Percentiles rank a stretch among this genome's conserved stretches.
Evolutionary conservation across 78 protist genomes (phyloP).

Genomic region (Mastigamoeba balamuthi): DNA sequence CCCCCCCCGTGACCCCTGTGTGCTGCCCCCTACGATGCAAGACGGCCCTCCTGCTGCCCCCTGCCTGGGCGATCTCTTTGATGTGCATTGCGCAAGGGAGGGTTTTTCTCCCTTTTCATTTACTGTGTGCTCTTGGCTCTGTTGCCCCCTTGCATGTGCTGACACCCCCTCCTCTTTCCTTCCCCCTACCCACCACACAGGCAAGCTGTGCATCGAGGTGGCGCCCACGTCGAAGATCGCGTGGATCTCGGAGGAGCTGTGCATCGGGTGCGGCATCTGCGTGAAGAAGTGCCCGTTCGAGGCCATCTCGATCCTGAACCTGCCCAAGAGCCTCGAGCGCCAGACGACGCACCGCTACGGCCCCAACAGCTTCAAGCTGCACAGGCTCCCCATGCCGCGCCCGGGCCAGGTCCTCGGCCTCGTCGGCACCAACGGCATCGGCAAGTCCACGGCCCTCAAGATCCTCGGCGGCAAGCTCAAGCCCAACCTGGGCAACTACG

Average conservation of each 20-base stretch:
- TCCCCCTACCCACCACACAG: no score
- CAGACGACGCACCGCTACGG: conserved; percentile 96
- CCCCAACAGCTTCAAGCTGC: conserved; percentile 98
- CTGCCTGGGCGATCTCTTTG: no score
- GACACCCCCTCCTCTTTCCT: neutral
- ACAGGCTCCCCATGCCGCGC: conserved; percentile 93
- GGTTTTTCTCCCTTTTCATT: neutral
- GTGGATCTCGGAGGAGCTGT: conserved; percentile 89
- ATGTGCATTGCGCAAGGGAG: no score
- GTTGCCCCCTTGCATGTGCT: neutral
- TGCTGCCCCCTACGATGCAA: no score
- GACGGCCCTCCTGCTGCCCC: no score
- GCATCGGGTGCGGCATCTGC: conserved; percentile 99
- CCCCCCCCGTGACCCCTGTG: no score
- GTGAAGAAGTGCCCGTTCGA: conserved; percentile 98
- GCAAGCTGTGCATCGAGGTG: conserved; percentile 97
- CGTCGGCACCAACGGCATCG: conserved; percentile 99
- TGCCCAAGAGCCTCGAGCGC: conserved; percentile 85
- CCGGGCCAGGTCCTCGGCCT: conserved; percentile 99
- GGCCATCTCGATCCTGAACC: conserved; percentile 96
- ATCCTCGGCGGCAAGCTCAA: conserved; percentile 92
- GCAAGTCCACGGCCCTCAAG: conserved; percentile 98
- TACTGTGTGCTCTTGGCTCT: neutral
- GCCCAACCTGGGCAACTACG: conserved; percentile 96
- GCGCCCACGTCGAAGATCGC: conserved; percentile 66